Percentiles rank a stretch among this genome's conserved stretches.
phyloP scores from a whole-genome alignment of 176 grass and related monocot species.

The Aegilops umbellulata region DNA sequence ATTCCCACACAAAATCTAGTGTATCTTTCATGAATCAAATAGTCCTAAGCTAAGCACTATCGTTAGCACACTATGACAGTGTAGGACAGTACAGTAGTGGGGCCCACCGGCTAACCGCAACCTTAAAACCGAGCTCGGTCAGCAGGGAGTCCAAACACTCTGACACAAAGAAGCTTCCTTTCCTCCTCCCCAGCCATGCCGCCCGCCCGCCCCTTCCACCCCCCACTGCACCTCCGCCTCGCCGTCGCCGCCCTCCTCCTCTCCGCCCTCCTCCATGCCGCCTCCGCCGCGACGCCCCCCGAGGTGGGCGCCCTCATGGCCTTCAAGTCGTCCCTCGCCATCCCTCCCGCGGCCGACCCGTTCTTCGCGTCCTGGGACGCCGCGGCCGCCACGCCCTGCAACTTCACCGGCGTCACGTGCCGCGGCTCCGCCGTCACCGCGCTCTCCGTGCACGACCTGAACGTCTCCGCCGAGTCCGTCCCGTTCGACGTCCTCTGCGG shows the following conservation, averaged over 20 bases:
- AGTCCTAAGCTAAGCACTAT: not conserved
- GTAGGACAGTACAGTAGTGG: not conserved
- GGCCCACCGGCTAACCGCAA: not conserved
- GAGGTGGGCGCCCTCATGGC: conserved; percentile 47
- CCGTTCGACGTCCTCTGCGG: conserved; percentile 50
- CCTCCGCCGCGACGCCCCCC: not conserved
- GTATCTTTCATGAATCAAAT: not conserved
- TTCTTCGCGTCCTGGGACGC: conserved; percentile 58
- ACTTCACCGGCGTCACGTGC: conserved; percentile 58
- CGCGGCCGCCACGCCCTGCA: conserved; percentile 22
- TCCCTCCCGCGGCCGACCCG: not conserved
- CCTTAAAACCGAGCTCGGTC: conserved; percentile 36
- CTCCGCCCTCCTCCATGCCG: not conserved
- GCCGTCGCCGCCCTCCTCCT: not conserved
- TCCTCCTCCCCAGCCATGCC: conserved; percentile 40
- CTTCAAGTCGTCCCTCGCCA: conserved; percentile 55
- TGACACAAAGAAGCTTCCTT: conserved; percentile 15
- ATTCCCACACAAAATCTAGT: too few relatives aligned
- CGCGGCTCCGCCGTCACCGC: conserved; percentile 20
- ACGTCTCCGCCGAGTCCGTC: conserved; percentile 4
- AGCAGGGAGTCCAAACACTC: not conserved
- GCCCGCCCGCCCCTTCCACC: conserved; percentile 1
- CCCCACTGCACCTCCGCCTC: not conserved
- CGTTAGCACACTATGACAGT: not conserved
- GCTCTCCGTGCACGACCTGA: not conserved